These are phyloP conservation scores for Pleurotus platypus DNA, from an alignment of 768 basidiomycete species.

Conservation along the genomic window DNA sequence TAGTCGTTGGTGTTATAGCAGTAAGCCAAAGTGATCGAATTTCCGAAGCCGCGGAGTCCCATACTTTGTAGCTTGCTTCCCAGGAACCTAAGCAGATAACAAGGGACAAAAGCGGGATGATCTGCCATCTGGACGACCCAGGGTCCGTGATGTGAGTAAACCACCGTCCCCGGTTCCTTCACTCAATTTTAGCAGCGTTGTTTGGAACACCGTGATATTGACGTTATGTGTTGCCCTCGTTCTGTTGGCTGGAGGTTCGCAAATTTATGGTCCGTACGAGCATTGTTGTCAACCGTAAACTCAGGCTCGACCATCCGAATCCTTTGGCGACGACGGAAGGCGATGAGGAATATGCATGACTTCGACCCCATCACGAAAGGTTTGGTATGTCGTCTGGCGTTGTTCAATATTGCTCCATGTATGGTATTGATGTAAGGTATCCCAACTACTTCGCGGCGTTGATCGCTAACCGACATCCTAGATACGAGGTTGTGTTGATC, in stretches of 20 bases:
- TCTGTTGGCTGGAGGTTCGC: neutral
- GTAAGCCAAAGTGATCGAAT: neutral
- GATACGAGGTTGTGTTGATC: conserved; percentile 4
- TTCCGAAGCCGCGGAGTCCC: neutral
- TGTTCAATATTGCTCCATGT: neutral
- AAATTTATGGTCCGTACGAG: too few species aligned
- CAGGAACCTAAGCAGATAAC: neutral
- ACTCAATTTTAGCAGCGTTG: too few species aligned
- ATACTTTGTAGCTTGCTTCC: neutral
- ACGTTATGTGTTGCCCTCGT: neutral
- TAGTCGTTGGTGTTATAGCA: neutral
- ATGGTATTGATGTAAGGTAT: neutral
- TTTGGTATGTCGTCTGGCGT: neutral
- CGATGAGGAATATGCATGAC: neutral
- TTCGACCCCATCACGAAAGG: neutral
- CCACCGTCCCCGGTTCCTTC: too few species aligned
- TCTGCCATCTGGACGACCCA: neutral
- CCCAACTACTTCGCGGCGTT: neutral
- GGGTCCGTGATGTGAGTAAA: neutral
- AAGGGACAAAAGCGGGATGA: neutral
- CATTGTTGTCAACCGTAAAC: too few species aligned
- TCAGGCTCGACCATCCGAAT: neutral
- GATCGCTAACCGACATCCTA: neutral
- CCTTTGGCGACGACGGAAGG: neutral
- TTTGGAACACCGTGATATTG: neutral